Conservation (phyloP, 805 yeast species). For the Spathaspora gorwiae region DNA sequence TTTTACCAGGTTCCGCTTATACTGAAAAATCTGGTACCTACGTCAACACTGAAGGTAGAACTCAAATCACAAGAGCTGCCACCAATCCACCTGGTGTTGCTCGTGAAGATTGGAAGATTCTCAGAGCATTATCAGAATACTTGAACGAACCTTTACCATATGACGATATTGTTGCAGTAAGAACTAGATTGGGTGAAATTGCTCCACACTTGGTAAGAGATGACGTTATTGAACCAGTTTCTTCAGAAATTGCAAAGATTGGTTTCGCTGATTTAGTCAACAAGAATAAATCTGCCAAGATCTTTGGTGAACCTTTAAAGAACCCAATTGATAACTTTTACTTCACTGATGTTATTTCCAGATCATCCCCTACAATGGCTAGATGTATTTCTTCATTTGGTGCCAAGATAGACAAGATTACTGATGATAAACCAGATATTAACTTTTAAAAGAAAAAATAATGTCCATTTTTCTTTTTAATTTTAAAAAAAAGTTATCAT, state of each 20-base stretch:
- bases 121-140: conserved; percentile 79
- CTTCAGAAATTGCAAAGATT: conserved; percentile 50
- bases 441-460: conserved; percentile 19
- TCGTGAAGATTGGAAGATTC: conserved; percentile 87
- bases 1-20: conserved; percentile 83
- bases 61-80: conserved; percentile 81
- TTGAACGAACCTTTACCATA: conserved; percentile 68
- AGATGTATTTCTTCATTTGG: conserved; percentile 73
- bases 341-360: conserved; percentile 82
- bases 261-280: conserved; percentile 47
- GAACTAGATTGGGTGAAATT: conserved; percentile 65
- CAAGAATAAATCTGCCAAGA: conserved; percentile 37
- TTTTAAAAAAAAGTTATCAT: background rate
- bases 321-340: conserved; percentile 80
- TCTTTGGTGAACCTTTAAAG: conserved; percentile 45
- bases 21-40: conserved; percentile 82
- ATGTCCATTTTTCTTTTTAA: background rate
- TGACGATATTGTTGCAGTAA: conserved; percentile 64
- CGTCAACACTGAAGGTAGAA: conserved; percentile 88
- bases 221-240: conserved; percentile 68
- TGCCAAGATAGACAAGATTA: conserved; percentile 55
- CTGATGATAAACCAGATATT: conserved; percentile 44
- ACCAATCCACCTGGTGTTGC: conserved; percentile 85
- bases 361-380: conserved; percentile 89
- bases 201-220: conserved; percentile 79